Evolutionary conservation across 1,284 basidiomycete species (phyloP), one percentile per base, ranked within the genome.

Genomic region (Cystobasidiaceae sp.): DNA sequence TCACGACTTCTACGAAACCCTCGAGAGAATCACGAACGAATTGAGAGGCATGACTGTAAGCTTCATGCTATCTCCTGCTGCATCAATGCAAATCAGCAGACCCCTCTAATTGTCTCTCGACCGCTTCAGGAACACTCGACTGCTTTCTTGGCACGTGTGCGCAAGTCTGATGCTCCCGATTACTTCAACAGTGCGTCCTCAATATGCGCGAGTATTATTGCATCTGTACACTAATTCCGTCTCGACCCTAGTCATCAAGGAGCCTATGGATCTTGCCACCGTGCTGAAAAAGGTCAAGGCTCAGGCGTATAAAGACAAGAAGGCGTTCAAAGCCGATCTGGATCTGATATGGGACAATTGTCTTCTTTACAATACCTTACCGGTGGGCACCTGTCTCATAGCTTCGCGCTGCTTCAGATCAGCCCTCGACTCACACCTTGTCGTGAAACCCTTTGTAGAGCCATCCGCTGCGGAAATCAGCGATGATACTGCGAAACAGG

Each of bases 271-370:
- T 79, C 81, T 97, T 50, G 86, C 86, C 68, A 89, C 92, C 0
- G 90, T 98, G 84, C 81, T 88, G 65, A 90, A 86, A 80, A 94
- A 94, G 79, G 86, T 96, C 75, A 97, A 94, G 79, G 80, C 82
- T 54, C 89, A 89, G 37, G 82, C 84, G 57, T 97, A 97, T 83
- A 94, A 93, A 79, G 89, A 85, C 59, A 97, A 98, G 79, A 82
- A 84, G 67, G 89, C 94, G 73, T 98, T 99, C 77, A 86, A 87
- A 68, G 86, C 88, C 68, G 96, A 99, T 77, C 80, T 99, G 46
- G 89, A 94, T 71, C 83, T 96, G 68, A 97, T 99, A 71, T 98
- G 94, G 94, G 85, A 86, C 59, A 98, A 98, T 73, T 97, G 94
- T 76, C 83, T 89, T 71, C 84, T 83, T 11, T 98, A 97, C 78